These are phyloP conservation scores for Mariannaea elegans DNA, from an alignment of 2,329 filamentous ascomycete species.

Conservation along the genomic window DNA sequence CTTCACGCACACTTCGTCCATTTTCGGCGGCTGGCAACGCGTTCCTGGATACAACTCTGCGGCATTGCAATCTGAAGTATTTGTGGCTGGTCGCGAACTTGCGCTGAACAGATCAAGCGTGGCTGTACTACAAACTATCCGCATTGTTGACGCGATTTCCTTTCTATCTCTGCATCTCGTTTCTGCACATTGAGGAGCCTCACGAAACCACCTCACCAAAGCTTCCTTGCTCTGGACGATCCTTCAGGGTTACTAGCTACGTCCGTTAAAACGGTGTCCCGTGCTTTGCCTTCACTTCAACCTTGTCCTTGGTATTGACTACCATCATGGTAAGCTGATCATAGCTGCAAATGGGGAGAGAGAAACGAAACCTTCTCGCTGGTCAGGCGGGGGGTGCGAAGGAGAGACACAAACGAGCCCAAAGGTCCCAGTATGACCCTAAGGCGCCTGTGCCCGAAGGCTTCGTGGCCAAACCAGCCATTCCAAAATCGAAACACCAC, in stretches of 20 bases:
- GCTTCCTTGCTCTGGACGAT: constrained; percentile 28
- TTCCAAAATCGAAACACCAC: constrained; percentile 64
- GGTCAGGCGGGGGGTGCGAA: constrained; percentile 45
- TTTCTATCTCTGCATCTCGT: constrained; percentile 5
- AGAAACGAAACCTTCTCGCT: constrained; percentile 46
- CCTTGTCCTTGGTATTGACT: constrained; percentile 21
- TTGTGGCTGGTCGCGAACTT: constrained; percentile 34
- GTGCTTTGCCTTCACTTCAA: constrained; percentile 10
- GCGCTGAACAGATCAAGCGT: constrained; percentile 33
- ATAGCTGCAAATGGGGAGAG: constrained; percentile 47
- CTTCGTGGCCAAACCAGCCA: constrained; percentile 49
- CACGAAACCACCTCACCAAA: constrained; percentile 18
- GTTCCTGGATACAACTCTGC: constrained; percentile 32
- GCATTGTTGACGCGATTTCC: constrained; percentile 19
- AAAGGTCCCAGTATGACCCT: constrained; percentile 45
- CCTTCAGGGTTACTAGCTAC: constrained; percentile 30
- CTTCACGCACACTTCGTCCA: constrained; percentile 30
- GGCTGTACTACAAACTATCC: constrained; percentile 30
- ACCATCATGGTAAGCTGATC: constrained; percentile 42
- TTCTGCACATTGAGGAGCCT: constrained; percentile 14
- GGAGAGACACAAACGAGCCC: constrained; percentile 46
- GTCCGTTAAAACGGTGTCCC: constrained; percentile 21
- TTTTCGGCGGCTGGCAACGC: constrained; percentile 26
- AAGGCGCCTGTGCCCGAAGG: constrained; percentile 45
- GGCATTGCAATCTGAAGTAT: constrained; percentile 30